Evolutionary conservation across 2,329 filamentous ascomycete species (phyloP).

Genomic region (Neoscytalidium dimidiatum): DNA sequence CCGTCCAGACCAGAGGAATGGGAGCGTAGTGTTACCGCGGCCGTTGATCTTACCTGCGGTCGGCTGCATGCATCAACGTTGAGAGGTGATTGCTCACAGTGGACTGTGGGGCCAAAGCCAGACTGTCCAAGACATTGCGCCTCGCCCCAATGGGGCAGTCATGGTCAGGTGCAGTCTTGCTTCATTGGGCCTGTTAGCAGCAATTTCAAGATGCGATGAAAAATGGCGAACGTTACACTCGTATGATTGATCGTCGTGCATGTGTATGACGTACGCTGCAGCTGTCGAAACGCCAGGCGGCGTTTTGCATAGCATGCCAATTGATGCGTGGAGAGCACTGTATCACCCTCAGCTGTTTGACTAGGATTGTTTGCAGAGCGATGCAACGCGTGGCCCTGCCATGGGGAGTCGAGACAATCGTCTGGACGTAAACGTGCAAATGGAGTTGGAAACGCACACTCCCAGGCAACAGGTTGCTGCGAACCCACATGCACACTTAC

Average conservation of each 20-base stretch:
- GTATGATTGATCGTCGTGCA: conserved; percentile 18
- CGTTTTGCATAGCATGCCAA: conserved; percentile 8
- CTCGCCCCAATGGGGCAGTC: not conserved
- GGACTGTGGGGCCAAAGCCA: conserved; percentile 6
- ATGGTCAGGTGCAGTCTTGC: conserved; percentile 10
- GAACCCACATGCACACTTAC: no score
- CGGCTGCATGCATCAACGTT: conserved; percentile 18
- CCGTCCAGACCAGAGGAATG: not conserved
- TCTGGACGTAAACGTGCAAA: not conserved
- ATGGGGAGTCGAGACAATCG: not conserved
- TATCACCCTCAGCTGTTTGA: not conserved
- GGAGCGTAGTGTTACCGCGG: conserved; percentile 10
- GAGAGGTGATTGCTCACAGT: conserved; percentile 14
- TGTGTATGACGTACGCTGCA: conserved; percentile 13
- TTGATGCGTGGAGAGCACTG: not conserved
- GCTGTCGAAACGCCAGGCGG: conserved; percentile 16
- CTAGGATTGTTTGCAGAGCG: no score
- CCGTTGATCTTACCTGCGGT: conserved; percentile 7
- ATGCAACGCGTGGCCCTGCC: no score
- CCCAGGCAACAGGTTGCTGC: no score
- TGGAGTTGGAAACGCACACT: no score
- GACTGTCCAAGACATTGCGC: not conserved
- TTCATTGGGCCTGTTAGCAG: conserved; percentile 15
- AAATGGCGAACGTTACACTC: conserved; percentile 14
- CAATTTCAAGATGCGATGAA: not conserved